Evolutionary conservation across 2,329 filamentous ascomycete species (phyloP).

Genomic region (Sarocladium strictum): DNA sequence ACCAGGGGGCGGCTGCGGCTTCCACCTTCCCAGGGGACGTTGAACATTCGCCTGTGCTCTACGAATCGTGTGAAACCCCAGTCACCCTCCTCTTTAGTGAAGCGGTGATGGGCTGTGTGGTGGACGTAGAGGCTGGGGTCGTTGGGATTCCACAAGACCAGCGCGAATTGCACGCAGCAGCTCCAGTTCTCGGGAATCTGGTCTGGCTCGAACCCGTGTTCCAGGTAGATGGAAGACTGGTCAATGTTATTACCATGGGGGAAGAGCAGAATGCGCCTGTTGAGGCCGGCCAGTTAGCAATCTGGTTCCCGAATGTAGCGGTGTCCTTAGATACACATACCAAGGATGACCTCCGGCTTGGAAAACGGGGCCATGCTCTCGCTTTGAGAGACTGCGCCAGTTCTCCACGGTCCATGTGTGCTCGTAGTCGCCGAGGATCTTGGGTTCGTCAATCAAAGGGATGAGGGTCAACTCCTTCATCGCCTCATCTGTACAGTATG

Average conservation of each 20-base stretch:
- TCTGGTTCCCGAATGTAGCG: neutral
- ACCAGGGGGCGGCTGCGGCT: constrained; percentile 58
- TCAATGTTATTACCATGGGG: constrained; percentile 93
- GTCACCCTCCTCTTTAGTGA: constrained; percentile 92
- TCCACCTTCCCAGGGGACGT: constrained; percentile 64
- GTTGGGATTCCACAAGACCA: constrained; percentile 91
- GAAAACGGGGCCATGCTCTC: constrained; percentile 84
- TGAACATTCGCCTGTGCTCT: constrained; percentile 81
- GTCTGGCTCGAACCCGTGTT: constrained; percentile 78
- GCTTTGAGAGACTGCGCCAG: constrained; percentile 71
- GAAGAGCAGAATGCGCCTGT: constrained; percentile 89
- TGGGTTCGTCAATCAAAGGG: constrained; percentile 67
- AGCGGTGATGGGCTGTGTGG: constrained; percentile 85
- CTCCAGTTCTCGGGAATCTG: constrained; percentile 88
- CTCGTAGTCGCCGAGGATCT: constrained; percentile 67
- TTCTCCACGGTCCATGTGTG: constrained; percentile 84
- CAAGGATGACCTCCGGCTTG: constrained; percentile 83
- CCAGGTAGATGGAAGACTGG: constrained; percentile 89
- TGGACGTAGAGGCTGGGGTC: constrained; percentile 82
- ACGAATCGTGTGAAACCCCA: constrained; percentile 99
- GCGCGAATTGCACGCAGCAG: constrained; percentile 89
- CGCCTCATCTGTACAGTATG: constrained; percentile 56
- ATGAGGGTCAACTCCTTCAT: constrained; percentile 79
- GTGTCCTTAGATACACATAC: constrained; percentile 41
- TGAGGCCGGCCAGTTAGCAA: neutral